phyloP scores from a whole-genome alignment of 176 grass and related monocot genomes.

The Oryza meridionalis region DNA sequence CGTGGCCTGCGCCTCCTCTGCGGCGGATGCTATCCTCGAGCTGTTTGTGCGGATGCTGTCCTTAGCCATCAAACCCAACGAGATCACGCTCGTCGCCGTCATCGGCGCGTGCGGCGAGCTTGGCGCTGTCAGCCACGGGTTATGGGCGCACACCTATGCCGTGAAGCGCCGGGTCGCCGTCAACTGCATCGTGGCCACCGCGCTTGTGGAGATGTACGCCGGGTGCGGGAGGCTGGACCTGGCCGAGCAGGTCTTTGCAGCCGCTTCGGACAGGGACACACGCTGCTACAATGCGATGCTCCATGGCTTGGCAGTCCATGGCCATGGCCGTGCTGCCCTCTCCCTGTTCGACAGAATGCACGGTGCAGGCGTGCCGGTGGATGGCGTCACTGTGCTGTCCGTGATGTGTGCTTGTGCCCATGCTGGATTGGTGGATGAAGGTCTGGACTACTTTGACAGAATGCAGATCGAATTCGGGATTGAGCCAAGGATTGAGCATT shows the following conservation, averaged over 20 bases:
- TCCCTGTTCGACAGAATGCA: constrained; percentile 46
- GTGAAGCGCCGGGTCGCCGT: neutral
- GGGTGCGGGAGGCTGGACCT: constrained; percentile 49
- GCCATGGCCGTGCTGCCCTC: constrained; percentile 32
- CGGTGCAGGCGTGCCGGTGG: constrained; percentile 1
- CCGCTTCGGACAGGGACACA: constrained; percentile 26
- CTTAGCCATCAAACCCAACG: constrained; percentile 21
- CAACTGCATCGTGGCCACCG: constrained; percentile 40
- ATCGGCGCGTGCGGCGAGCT: constrained; percentile 45
- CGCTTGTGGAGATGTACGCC: constrained; percentile 51
- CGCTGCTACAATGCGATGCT: constrained; percentile 61
- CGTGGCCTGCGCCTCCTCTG: constrained; percentile 2
- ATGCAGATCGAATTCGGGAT: constrained; percentile 53
- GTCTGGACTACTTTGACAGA: constrained; percentile 23
- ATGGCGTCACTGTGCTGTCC: constrained; percentile 41
- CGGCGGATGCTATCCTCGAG: neutral
- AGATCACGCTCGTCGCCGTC: constrained; percentile 55
- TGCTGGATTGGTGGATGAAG: constrained; percentile 50
- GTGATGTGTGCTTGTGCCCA: constrained; percentile 53
- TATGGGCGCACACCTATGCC: constrained; percentile 49
- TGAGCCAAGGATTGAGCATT: constrained; percentile 45
- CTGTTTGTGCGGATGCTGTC: constrained; percentile 29
- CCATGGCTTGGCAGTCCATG: constrained; percentile 44
- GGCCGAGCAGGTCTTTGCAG: constrained; percentile 44
- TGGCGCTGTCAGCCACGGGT: constrained; percentile 38